Evolutionary conservation across 371 early-diverging fungal genomes (phyloP), one percentile per base, ranked within the genome.

Genomic region (Mortierella sp.): DNA sequence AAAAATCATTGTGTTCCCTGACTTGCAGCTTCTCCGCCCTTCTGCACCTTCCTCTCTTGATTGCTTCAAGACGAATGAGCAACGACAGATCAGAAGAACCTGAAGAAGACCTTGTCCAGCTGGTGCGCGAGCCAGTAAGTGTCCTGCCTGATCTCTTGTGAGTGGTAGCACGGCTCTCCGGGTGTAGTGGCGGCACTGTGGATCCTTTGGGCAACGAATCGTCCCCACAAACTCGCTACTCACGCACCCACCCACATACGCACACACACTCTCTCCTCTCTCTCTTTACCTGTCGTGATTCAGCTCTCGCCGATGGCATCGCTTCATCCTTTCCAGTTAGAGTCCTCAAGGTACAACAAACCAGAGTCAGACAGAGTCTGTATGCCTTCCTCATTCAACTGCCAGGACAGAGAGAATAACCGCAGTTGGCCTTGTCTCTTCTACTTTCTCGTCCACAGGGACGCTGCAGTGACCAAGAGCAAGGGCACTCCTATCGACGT

Each of bases 401-500:
- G 19, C 14, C 13, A 23, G 14, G 19, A 24, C 13, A 23, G 14
- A 10, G 8, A 13, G 31, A 52, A 14, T 27, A 51, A 59, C 50
- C 60, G 39, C 14, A 28, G 30, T 34, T 12, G 38, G n/a, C 21
- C 14, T 28, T 18, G 27, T 28, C 21, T 13, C 19, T 38, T 46
- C 12, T 38, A 12, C 5, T 41, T 26, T 27, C n/a, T 28, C 23
- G 5, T 50, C 27, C 12, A 21, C 30, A 60, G 45, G 42, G 38
- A 24, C 49, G 21, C 54, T 27, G 39, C 30, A 45, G 50, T 28
- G 42, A 9, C 43, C 39, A 71, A 51, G 60, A 50, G 43, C 10
- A 58, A 46, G 47, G 71, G 72, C n/a, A 47, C 59, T 12, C 72
- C 72, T 8, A 72, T 72, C 23, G 51, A 50, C 19, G 59, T 72